Percentiles rank a stretch among this genome's conserved stretches.
phyloP scores from a whole-genome alignment of 371 early-diverging fungal genomes.

The Amoeboaphelidium occidentale region DNA sequence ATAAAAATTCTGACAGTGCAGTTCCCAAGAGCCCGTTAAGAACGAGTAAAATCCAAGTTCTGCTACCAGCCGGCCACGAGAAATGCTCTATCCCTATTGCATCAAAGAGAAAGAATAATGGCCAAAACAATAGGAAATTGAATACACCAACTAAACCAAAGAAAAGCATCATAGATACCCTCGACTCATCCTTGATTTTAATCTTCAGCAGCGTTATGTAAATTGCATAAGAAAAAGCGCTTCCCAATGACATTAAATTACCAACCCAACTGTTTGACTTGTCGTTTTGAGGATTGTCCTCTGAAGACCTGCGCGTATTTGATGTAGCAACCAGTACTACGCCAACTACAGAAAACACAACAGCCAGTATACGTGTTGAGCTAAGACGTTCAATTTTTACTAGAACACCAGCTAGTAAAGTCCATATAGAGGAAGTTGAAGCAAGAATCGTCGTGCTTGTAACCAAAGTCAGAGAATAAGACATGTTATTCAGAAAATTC shows the following conservation, averaged over 20 bases:
- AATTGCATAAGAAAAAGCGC: slow-evolving; percentile 51
- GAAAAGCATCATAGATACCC: slow-evolving; percentile 46
- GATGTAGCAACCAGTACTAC: too few relatives aligned
- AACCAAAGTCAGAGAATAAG: too few relatives aligned
- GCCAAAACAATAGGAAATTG: slow-evolving; percentile 40
- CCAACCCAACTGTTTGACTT: slow-evolving; percentile 29
- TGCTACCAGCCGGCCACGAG: slow-evolving; percentile 15
- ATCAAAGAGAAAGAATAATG: slow-evolving; percentile 35
- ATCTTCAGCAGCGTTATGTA: slow-evolving; percentile 45
- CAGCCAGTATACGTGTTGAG: too few relatives aligned
- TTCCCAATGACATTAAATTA: slow-evolving; percentile 35
- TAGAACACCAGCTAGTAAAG: too few relatives aligned
- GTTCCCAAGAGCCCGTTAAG: slow-evolving; percentile 54
- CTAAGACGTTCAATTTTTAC: too few relatives aligned
- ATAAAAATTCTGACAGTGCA: slow-evolving; percentile 51
- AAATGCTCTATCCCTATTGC: slow-evolving; percentile 35
- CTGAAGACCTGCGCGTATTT: too few relatives aligned
- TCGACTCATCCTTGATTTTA: slow-evolving; percentile 35
- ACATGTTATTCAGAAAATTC: too few relatives aligned
- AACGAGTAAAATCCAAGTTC: slow-evolving; percentile 28
- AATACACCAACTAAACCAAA: slow-evolving; percentile 59
- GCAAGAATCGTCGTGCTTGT: too few relatives aligned
- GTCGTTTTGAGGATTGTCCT: too few relatives aligned
- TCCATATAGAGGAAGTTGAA: too few relatives aligned
- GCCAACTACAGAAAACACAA: too few relatives aligned